Evolutionary conservation across 1,139 yeast genomes (phyloP).

Genomic region (Yamadazyma conglobata): DNA sequence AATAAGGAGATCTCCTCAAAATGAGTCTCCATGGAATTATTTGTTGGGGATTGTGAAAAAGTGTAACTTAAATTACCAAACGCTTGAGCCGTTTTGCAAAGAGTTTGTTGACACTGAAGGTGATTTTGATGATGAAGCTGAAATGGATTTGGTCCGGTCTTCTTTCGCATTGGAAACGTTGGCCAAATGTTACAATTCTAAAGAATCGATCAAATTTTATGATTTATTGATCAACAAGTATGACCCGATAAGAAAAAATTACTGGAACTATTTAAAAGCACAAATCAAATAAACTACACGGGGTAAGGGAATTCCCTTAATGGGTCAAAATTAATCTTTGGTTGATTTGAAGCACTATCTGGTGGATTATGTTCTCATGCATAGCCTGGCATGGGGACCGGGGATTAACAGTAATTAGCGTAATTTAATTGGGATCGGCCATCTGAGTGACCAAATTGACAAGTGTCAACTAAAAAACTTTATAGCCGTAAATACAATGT

Average conservation of each 20-base stretch:
- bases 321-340: too few relatives aligned
- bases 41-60: conserved; percentile 55
- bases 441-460: too few relatives aligned
- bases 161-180: conserved; percentile 66
- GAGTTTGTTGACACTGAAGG: conserved; percentile 31
- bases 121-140: conserved; percentile 12
- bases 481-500: too few relatives aligned
- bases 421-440: too few relatives aligned
- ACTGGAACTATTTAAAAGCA: conserved; percentile 48
- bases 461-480: too few relatives aligned
- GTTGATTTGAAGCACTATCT: too few relatives aligned
- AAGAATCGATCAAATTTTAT: conserved; percentile 42
- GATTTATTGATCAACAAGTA: conserved; percentile 46
- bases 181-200: conserved; percentile 46
- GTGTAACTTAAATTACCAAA: conserved; percentile 24
- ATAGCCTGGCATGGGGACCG: too few relatives aligned
- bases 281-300: conserved; percentile 2
- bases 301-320: conserved; percentile 8
- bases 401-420: too few relatives aligned
- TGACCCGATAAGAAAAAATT: conserved; percentile 67
- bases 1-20: conserved; percentile 68
- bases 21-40: conserved; percentile 88
- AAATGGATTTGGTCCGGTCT: conserved; percentile 37
- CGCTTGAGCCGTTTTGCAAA: conserved; percentile 43
- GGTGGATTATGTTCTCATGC: too few relatives aligned